Conservation (phyloP, 116 monocot species). For the Posidonia oceanica region DNA sequence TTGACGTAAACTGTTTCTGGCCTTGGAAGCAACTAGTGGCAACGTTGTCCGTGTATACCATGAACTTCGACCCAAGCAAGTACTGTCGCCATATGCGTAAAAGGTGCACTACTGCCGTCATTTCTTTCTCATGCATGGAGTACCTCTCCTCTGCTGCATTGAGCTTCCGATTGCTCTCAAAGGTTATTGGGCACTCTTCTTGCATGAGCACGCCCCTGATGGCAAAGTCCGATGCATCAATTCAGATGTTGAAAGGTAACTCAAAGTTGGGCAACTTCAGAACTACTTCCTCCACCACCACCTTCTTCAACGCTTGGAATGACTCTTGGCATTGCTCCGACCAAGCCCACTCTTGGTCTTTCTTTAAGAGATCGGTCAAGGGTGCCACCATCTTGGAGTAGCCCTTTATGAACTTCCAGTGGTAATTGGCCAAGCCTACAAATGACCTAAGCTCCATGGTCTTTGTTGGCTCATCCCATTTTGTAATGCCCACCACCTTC, state of each 20-base stretch:
- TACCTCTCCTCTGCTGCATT: not conserved
- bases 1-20: not conserved
- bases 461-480: too few species aligned
- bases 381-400: not conserved
- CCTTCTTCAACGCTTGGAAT: not conserved
- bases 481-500: too few species aligned
- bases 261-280: not conserved
- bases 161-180: not conserved
- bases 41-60: not conserved
- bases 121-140: not conserved
- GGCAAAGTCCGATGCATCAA: not conserved
- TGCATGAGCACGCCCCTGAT: not conserved
- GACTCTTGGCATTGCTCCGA: not conserved
- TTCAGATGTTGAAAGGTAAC: not conserved
- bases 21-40: not conserved
- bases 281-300: not conserved
- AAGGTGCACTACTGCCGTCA: not conserved
- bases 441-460: not conserved
- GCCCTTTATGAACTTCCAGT: not conserved
- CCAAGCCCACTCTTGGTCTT: not conserved
- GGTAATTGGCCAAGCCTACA: not conserved
- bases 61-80: not conserved
- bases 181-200: not conserved
- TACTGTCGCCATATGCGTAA: not conserved
- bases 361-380: not conserved